Conservation (phyloP, 2,329 filamentous ascomycete genomes). For the Pseudogymnoascus sp. region DNA sequence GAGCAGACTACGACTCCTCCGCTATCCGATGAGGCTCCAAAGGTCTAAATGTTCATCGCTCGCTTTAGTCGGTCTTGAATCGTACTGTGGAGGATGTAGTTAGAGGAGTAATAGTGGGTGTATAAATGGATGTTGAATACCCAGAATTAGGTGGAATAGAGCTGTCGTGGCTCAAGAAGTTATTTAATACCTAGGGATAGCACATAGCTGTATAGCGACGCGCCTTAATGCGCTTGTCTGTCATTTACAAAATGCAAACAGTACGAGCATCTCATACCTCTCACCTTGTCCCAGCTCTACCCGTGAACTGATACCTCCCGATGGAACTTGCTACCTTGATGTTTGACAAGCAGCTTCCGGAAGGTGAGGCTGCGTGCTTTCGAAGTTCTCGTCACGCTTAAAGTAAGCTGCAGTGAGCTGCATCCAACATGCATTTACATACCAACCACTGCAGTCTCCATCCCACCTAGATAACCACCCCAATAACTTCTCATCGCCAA, state of each 20-base stretch:
- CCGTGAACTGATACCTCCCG: not conserved
- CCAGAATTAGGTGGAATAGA: not conserved
- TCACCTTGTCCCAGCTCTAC: not conserved
- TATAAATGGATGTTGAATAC: not conserved
- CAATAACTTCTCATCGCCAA: not conserved
- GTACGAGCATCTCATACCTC: not conserved
- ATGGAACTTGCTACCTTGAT: not conserved
- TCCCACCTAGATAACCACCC: not conserved
- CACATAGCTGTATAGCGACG: not conserved
- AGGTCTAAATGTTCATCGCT: not conserved
- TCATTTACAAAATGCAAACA: not conserved
- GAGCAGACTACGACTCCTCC: not conserved
- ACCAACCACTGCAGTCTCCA: not conserved
- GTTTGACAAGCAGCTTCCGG: not conserved
- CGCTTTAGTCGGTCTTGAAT: not conserved
- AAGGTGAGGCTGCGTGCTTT: not conserved
- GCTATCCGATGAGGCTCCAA: not conserved
- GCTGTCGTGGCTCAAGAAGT: not conserved
- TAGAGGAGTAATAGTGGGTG: not conserved
- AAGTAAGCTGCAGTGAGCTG: not conserved
- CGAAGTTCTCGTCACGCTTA: not conserved
- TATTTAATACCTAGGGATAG: not conserved
- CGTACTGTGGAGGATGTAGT: too few relatives aligned
- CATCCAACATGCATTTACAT: not conserved
- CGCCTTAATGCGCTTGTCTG: not conserved